Evolutionary conservation across 192 early-diverging fungal species (phyloP).

Genomic region (Mortierella alpina): DNA sequence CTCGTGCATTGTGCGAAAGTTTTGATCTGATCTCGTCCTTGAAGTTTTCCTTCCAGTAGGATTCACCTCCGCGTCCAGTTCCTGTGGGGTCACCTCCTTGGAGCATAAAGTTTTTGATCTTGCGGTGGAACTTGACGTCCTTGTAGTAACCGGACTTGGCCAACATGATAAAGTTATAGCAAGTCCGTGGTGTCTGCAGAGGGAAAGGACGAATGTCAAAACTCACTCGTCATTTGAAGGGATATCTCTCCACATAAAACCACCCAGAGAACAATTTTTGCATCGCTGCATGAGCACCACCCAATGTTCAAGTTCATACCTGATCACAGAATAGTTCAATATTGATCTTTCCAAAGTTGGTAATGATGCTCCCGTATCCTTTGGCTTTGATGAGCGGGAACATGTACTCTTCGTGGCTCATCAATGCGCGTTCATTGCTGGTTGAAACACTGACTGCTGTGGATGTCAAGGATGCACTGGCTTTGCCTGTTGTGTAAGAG

Average conservation of each 20-base stretch:
- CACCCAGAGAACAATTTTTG: no score
- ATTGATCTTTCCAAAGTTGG: constrained; percentile 85
- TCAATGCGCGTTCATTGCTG: constrained; percentile 71
- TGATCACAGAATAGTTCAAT: constrained; percentile 84
- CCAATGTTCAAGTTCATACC: constrained; percentile 31
- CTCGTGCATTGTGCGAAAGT: constrained; percentile 81
- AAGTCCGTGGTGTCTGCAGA: constrained; percentile 81
- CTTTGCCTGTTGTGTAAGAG: constrained; percentile 81
- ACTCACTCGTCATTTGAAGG: no score
- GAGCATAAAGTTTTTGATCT: constrained; percentile 95
- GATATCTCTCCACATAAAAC: no score
- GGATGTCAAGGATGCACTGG: constrained; percentile 88
- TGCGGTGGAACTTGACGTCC: constrained; percentile 84
- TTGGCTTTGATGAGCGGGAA: constrained; percentile 85
- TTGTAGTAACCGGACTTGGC: constrained; percentile 91
- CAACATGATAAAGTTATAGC: constrained; percentile 93
- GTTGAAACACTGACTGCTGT: constrained; percentile 82
- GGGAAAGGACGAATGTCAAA: neutral
- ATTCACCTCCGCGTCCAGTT: constrained; percentile 90
- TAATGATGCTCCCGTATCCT: constrained; percentile 80
- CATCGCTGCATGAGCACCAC: no score
- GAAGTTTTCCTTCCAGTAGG: constrained; percentile 74
- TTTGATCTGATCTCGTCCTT: constrained; percentile 75
- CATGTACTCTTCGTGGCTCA: constrained; percentile 92
- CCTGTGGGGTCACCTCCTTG: constrained; percentile 98